Evolutionary conservation across 73 alveolate genomes (phyloP), one percentile per base, ranked within the genome.

Genomic region (Paraurostyla sp.): DNA sequence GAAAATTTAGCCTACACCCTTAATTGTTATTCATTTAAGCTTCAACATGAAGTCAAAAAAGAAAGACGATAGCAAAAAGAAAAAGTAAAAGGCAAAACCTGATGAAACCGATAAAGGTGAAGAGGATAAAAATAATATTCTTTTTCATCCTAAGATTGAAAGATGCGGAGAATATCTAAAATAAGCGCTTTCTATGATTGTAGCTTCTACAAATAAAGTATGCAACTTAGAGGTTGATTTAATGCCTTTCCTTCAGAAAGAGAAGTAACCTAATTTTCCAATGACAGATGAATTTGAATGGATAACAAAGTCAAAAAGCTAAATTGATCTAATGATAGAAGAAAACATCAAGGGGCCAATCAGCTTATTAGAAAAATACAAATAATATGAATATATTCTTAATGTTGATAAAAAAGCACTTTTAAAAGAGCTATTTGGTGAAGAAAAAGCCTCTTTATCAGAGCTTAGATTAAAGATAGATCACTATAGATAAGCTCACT

Each of bases 41-140:
- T 41, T 91, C 58, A 33, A 80, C n/a, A 81, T 80, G 60, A 58
- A 54, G 59, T 20, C 23, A 88, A 88, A 83, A 78, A 93, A 59
- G 76, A 88, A 58, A 84, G 94, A 85, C 63, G 91, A 86, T 78
- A 93, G 83, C 92, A 90, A 86, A 91, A 83, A 54, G 83, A 69
- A 76, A 59, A 41, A 65, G 87, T 83, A 68, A 35, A 87, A 87
- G 75, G 88, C 49, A 86, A 92, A 75, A 71, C 76, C 27, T 73
- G 91, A 41, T 80, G 90, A 88, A 71, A 94, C 92, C 41, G 91
- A 95, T 29, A 95, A 92, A 45, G 98, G 92, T 80, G 99, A 59
- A 30, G 84, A 82, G 25, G 83, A 81, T 49, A 18, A 15, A 43
- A 42, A 60, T 43, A 43, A 48, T 45, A 75, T 90, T 22, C 54